These are phyloP conservation scores for Hyphodiscus hymeniophilus DNA, from an alignment of 495 filamentous ascomycete genomes.

Conservation along the genomic window DNA sequence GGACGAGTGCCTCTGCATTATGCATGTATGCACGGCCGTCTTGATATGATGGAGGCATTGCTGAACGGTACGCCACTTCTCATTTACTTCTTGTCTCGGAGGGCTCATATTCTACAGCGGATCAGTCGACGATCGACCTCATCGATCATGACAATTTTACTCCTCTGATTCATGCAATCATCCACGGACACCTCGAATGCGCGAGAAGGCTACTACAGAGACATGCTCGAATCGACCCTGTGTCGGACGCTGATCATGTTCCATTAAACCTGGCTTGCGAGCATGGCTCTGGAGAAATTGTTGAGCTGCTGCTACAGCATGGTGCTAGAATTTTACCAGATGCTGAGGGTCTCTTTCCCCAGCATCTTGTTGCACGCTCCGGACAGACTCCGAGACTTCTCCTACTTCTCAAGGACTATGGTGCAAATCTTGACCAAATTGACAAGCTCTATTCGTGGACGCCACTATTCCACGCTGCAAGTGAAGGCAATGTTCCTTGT, in stretches of 20 bases:
- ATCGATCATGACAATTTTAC: slow-evolving; percentile 98
- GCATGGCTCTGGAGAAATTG: slow-evolving; percentile 74
- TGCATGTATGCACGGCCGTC: slow-evolving; percentile 85
- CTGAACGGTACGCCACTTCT: slow-evolving; percentile 39
- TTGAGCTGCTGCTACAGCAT: slow-evolving; percentile 71
- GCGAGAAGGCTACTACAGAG: slow-evolving; percentile 64
- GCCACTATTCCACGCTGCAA: slow-evolving; percentile 89
- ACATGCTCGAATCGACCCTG: slow-evolving; percentile 71
- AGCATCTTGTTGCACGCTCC: slow-evolving; percentile 90
- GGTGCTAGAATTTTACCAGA: slow-evolving; percentile 75
- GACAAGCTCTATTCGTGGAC: slow-evolving; percentile 98
- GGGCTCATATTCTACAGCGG: slow-evolving; percentile 23
- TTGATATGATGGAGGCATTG: slow-evolving; percentile 73
- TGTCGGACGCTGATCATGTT: slow-evolving; percentile 80
- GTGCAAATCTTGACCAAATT: slow-evolving; percentile 83
- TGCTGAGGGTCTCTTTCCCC: slow-evolving; percentile 94
- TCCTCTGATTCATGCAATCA: slow-evolving; percentile 88
- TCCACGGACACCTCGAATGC: slow-evolving; percentile 70
- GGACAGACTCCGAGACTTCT: slow-evolving; percentile 72
- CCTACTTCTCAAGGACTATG: slow-evolving; percentile 70
- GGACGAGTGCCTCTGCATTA: slow-evolving; percentile 92
- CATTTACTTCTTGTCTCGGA: not conserved
- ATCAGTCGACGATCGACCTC: slow-evolving; percentile 59
- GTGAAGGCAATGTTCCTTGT: slow-evolving; percentile 88
- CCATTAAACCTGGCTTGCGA: slow-evolving; percentile 93